Base-by-base conservation (phyloP, 805 yeast species). In the Candida berthetii region DNA sequence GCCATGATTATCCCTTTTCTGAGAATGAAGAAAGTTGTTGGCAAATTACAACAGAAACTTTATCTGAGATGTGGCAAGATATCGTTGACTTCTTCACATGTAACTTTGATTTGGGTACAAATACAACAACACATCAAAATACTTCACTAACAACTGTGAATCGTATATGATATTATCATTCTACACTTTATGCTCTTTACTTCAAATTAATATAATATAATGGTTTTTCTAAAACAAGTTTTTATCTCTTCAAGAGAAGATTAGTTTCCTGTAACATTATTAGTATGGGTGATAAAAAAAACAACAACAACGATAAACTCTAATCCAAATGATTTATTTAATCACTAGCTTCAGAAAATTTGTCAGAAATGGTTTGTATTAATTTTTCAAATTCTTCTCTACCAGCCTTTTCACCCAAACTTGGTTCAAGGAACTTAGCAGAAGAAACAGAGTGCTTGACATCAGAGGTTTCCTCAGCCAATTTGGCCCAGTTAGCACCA, bases 341-440 rank as follows among this genome's bases (percentile, higher is more conserved):
- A 70, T 91, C 98, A 44, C 95, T 78, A 28, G 96, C 95, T 66
- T 91, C 97, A 48, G 96, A 91, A 69, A 93, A 93, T 67, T 86
- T 81, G 64, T 93, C 98, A 52, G 85, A 76, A 58, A 93, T 87
- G 55, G 70, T 76, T 42, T 79, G 65, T 57, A 85, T 71, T 57
- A 93, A 76, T 55, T 79, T 81, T 52, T 79, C 85, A 66, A 88
- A 91, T 65, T 86, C 89, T 52, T 69, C 77, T 53, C 74, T 75
- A 52, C 84, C 83, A 60, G 76, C 93, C 45, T 72, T 76, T 69
- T 87, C 80, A 59, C 99, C 99, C 55, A 80, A 79, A 53, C 88
- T 77, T 56, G 99, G 99, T 71, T 91, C 96, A 63, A 85, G 83
- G 75, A 93, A 93, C 73, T 93, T 93, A 54, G 96, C 82, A 25